Conservation (phyloP, 176 grass and related monocot genomes). For the Musa beccarii region DNA sequence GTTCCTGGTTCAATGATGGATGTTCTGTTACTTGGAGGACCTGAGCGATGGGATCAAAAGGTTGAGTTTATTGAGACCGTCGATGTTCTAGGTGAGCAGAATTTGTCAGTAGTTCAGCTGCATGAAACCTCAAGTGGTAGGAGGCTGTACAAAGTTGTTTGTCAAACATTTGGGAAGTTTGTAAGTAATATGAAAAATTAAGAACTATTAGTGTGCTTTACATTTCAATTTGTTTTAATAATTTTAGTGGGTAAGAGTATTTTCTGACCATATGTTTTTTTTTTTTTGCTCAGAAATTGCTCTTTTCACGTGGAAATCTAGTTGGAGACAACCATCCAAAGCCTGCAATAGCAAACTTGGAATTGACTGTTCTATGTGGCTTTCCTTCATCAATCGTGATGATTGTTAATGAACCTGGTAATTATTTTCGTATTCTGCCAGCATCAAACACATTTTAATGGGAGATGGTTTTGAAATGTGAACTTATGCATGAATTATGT, state of each 20-base stretch:
- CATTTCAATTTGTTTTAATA: neutral
- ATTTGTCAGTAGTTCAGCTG: conserved; percentile 38
- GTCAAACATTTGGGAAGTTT: conserved; percentile 57
- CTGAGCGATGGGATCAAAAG: conserved; percentile 63
- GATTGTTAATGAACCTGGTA: conserved; percentile 99
- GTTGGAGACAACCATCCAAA: conserved; percentile 67
- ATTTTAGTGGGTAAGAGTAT: neutral
- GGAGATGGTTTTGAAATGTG: neutral
- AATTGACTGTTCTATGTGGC: conserved; percentile 67
- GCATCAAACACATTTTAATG: neutral
- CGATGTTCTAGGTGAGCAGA: conserved; percentile 40
- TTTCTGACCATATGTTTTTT: conserved; percentile 20
- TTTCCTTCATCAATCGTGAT: conserved; percentile 69
- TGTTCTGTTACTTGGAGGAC: conserved; percentile 73
- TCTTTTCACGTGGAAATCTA: conserved; percentile 90
- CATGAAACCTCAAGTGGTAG: conserved; percentile 30
- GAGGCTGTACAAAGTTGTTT: conserved; percentile 54
- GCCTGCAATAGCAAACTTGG: conserved; percentile 44
- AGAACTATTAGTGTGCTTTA: neutral
- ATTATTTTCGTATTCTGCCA: conserved; percentile 21
- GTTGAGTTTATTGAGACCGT: conserved; percentile 74
- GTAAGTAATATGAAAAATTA: conserved; percentile 43
- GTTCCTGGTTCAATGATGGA: conserved; percentile 90
- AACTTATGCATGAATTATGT: neutral
- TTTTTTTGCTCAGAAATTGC: conserved; percentile 52